Evolutionary conservation across 805 yeast species (phyloP), one percentile per base, ranked within the genome.

Genomic region (Nakazawaea pomicola): DNA sequence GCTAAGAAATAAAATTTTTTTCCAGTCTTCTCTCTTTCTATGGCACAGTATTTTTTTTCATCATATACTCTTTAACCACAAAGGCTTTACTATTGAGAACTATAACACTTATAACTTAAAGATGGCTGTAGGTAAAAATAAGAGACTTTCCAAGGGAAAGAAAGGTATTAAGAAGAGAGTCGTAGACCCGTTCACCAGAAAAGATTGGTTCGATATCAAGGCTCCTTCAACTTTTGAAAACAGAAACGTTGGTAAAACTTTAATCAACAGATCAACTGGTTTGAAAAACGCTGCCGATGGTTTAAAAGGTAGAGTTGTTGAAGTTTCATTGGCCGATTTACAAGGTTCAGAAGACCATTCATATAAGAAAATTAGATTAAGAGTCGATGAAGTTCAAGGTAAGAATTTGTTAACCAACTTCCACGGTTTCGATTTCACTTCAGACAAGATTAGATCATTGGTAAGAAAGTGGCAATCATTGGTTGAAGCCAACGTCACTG

Each of bases 261-360:
- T 91, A 64, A 95, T 91, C 71, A 91, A 91, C 95, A 91, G 87
- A 72, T 85, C 96, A 49, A 86, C 96, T 61, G 98, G 98, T 86
- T 80, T 90, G 70, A 84, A 86, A 78, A 89, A 84, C 76, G 96
- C 97, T 67, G 89, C 89, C 64, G 98, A 90, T 71, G 95, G 95
- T 64, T 83, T 90, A 68, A 91, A 88, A 77, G 98, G 98, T 65
- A 89, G 98, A 75, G 87, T 90, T 59, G 82, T 90, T 60, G 98
- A 91, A 74, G 88, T 90, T 56, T 83, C 88, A 56, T 80, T 91
- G 57, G 98, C 97, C 61, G 98, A 91, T 73, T 81, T 91, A 67
- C 97, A 91, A 78, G 95, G 95, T 64, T 87, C 95, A 64, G 98
- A 91, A 80, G 97, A 91, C 76, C 95, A 90, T 81, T 81, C 97